Evolutionary conservation across 768 basidiomycete species (phyloP).

Genomic region (Psilocybe subaeruginosa): DNA sequence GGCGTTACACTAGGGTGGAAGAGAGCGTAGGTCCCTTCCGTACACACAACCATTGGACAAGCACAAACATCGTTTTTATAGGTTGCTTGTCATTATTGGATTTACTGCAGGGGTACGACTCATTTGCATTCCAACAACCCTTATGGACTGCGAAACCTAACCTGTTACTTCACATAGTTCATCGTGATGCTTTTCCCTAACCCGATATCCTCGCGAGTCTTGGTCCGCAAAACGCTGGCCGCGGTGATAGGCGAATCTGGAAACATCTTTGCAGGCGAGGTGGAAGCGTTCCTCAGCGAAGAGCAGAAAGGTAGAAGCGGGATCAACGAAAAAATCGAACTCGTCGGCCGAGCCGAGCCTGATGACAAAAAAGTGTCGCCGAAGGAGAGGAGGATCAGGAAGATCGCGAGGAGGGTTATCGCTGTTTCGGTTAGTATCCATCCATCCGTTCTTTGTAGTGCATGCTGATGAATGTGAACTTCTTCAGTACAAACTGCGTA

Average conservation of each 20-base stretch:
- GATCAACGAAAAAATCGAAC: conserved; percentile 30
- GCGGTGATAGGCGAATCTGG: conserved; percentile 38
- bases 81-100: conserved; percentile 46
- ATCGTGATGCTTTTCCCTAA: conserved; percentile 50
- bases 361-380: conserved; percentile 29
- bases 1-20: conserved; percentile 44
- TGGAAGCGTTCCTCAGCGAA: conserved; percentile 48
- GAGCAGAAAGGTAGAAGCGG: conserved; percentile 37
- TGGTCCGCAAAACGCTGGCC: conserved; percentile 44
- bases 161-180: conserved; percentile 25
- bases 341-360: conserved; percentile 9
- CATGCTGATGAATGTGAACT: neutral
- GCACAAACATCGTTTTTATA: conserved; percentile 10
- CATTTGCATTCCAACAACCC: neutral
- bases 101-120: conserved; percentile 43
- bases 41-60: too few relatives aligned
- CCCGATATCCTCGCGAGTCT: conserved; percentile 42
- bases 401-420: conserved; percentile 36
- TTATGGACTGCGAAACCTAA: neutral
- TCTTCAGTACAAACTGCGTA: conserved; percentile 39
- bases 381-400: conserved; percentile 42
- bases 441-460: neutral
- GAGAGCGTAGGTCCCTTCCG: conserved; percentile 35
- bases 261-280: conserved; percentile 39
- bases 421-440: conserved; percentile 33